These are phyloP conservation scores for Helichrysum umbraculigerum DNA, from an alignment of 129 eudicot species.

Conservation along the genomic window DNA sequence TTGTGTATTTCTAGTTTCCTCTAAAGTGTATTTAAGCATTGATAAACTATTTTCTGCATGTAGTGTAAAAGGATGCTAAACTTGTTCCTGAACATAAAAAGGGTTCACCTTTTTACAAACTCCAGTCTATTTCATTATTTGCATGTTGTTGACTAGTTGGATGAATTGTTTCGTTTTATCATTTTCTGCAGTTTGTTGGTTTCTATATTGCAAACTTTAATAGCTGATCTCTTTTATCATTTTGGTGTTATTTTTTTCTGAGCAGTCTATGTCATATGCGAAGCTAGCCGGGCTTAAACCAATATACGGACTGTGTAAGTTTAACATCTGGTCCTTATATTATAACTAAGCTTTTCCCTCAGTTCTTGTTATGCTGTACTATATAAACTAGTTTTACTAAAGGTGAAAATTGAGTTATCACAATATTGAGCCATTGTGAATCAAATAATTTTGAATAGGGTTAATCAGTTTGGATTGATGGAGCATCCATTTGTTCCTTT, in stretches of 20 bases:
- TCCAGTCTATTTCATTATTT: constrained; percentile 5
- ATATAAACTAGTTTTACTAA: not conserved
- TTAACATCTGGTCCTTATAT: constrained; percentile 18
- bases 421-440: constrained; percentile 10
- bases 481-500: not conserved
- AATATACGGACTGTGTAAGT: constrained; percentile 96
- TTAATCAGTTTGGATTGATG: constrained; percentile 1
- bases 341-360: not conserved
- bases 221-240: constrained; percentile 5
- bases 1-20: not conserved
- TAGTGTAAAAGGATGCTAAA: constrained; percentile 1
- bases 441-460: not conserved
- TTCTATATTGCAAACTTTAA: constrained; percentile 16
- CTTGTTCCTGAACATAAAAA: constrained; percentile 1
- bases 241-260: constrained; percentile 21
- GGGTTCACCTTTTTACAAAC: not conserved
- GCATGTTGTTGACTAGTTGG: constrained; percentile 4
- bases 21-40: not conserved
- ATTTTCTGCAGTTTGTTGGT: constrained; percentile 17
- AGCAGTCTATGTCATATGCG: constrained; percentile 96
- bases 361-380: not conserved
- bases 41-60: not conserved
- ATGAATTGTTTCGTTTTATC: constrained; percentile 1
- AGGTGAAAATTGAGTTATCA: constrained; percentile 11
- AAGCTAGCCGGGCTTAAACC: constrained; percentile 97